phyloP scores from a whole-genome alignment of 495 filamentous ascomycete species.

The Oleoguttula mirabilis region DNA sequence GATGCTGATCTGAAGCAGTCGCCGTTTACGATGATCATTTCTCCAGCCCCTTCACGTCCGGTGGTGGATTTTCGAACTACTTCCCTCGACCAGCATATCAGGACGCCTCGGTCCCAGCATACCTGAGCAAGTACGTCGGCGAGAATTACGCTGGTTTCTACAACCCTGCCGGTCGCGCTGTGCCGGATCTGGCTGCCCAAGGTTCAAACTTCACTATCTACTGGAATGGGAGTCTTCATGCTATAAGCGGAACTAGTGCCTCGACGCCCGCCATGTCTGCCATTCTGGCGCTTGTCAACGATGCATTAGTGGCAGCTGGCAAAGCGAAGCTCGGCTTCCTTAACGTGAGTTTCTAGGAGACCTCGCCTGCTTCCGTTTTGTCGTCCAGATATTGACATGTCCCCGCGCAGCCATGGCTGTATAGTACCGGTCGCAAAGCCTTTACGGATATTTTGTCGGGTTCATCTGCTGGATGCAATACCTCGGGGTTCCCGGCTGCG shows the following conservation, averaged over 20 bases:
- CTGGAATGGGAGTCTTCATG: slow-evolving; percentile 20
- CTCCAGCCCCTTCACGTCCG: slow-evolving; percentile 23
- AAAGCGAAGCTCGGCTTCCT: slow-evolving; percentile 53
- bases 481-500: slow-evolving; percentile 35
- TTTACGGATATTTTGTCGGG: slow-evolving; percentile 49
- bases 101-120: slow-evolving; percentile 41
- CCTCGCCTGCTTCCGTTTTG: not conserved
- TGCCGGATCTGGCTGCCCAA: slow-evolving; percentile 62
- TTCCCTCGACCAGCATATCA: slow-evolving; percentile 53
- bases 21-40: not conserved
- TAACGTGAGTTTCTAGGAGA: slow-evolving; percentile 40
- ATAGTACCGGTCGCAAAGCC: slow-evolving; percentile 38
- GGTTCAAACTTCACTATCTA: slow-evolving; percentile 41
- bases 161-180: slow-evolving; percentile 53
- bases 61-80: slow-evolving; percentile 57
- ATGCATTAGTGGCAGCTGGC: slow-evolving; percentile 43
- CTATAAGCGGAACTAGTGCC: slow-evolving; percentile 49
- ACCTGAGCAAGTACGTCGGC: slow-evolving; percentile 38
- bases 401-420: slow-evolving; percentile 45
- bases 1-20: too few species aligned
- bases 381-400: not conserved
- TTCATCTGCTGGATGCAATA: slow-evolving; percentile 54
- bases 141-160: slow-evolving; percentile 36
- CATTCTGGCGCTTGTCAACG: slow-evolving; percentile 55
- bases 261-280: slow-evolving; percentile 49